phyloP scores from a whole-genome alignment of 257 asterid genomes.

The Coffea canephora region DNA sequence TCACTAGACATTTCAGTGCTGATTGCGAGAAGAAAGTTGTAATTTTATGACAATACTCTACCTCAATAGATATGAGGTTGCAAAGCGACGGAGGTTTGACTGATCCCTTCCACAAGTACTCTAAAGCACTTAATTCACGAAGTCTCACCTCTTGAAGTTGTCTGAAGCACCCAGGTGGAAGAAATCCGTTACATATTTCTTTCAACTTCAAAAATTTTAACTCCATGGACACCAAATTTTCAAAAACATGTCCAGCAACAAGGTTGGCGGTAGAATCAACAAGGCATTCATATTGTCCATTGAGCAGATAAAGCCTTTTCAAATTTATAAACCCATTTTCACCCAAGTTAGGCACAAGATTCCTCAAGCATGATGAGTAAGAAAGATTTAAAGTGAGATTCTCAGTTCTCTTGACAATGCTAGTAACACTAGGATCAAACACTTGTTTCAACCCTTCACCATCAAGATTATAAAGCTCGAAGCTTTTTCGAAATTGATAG shows the following conservation, averaged over 20 bases:
- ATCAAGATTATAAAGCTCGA: neutral
- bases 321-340: neutral
- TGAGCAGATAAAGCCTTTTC: neutral
- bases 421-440: neutral
- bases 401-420: neutral
- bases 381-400: neutral
- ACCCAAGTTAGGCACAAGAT: neutral
- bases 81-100: neutral
- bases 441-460: neutral
- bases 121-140: neutral
- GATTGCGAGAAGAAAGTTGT: neutral
- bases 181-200: too few relatives aligned
- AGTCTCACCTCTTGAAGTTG: neutral
- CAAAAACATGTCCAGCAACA: neutral
- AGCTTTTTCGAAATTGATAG: neutral
- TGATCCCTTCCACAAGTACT: neutral
- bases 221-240: neutral
- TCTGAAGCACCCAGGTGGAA: too few relatives aligned
- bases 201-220: neutral
- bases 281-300: neutral
- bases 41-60: neutral
- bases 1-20: neutral
- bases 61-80: neutral
- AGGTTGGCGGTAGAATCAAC: neutral
- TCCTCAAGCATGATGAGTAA: neutral